phyloP scores from a whole-genome alignment of 495 filamentous ascomycete genomes.

The Umbilicaria muhlenbergii region DNA sequence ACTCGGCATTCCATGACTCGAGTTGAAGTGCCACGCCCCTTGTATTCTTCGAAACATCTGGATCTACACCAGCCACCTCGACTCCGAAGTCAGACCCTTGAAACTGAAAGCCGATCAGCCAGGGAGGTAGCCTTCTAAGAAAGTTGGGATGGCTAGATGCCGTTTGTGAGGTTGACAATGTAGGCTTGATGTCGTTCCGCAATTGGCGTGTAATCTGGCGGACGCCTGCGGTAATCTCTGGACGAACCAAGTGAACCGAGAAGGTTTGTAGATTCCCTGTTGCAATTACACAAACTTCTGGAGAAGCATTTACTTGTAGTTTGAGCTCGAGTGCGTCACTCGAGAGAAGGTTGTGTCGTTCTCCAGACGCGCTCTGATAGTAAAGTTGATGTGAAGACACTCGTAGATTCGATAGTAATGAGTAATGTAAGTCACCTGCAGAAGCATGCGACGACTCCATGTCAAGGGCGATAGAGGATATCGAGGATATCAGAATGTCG shows the following conservation, averaged over 20 bases:
- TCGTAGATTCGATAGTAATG: constrained; percentile 63
- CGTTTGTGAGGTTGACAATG: constrained; percentile 37
- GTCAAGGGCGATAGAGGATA: constrained; percentile 83
- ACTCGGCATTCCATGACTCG: constrained; percentile 83
- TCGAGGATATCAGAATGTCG: constrained; percentile 84
- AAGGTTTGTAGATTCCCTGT: constrained; percentile 74
- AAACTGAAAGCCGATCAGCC: constrained; percentile 72
- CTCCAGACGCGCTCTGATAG: constrained; percentile 74
- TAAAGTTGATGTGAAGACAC: constrained; percentile 83
- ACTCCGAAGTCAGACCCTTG: constrained; percentile 79
- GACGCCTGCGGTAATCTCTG: constrained; percentile 82
- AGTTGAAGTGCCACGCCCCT: constrained; percentile 74
- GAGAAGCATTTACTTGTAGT: constrained; percentile 65
- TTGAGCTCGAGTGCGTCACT: constrained; percentile 80
- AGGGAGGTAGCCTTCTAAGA: constrained; percentile 60
- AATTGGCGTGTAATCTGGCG: constrained; percentile 81
- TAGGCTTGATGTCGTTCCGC: constrained; percentile 43
- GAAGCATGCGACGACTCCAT: constrained; percentile 87
- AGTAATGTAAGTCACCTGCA: constrained; percentile 73
- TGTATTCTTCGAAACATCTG: constrained; percentile 57
- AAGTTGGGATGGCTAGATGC: constrained; percentile 42
- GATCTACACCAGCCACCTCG: constrained; percentile 81
- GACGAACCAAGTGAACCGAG: constrained; percentile 74
- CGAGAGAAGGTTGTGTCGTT: constrained; percentile 69
- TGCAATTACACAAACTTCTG: constrained; percentile 68